Evolutionary conservation across 345 rosid genomes (phyloP).

Genomic region (Salix koriyanagi): DNA sequence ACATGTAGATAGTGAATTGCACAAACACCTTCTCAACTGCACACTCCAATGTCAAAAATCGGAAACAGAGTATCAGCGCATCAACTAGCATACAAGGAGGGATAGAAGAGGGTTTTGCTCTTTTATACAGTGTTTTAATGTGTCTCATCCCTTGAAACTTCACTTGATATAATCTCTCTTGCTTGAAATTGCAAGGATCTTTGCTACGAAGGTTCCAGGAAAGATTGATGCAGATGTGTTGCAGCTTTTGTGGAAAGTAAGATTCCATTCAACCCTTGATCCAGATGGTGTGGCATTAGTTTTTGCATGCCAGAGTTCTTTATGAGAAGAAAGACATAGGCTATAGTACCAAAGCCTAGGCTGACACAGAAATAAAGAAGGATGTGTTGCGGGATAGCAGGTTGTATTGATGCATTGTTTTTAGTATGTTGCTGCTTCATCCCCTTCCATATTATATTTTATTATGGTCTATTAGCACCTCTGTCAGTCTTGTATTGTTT

Average conservation of each 20-base stretch:
- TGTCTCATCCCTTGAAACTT: not conserved
- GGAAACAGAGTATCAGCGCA: not conserved
- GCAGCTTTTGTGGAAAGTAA: slow-evolving; percentile 93
- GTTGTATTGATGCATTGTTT: too few species aligned
- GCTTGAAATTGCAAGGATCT: slow-evolving; percentile 90
- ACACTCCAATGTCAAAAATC: not conserved
- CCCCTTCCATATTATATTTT: too few species aligned
- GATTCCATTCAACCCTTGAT: slow-evolving; percentile 9
- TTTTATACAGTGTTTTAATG: not conserved
- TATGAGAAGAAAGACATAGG: too few species aligned
- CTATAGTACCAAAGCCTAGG: too few species aligned
- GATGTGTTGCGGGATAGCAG: too few species aligned
- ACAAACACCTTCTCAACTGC: too few species aligned
- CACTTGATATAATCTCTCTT: slow-evolving; percentile 18
- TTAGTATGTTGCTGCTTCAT: too few species aligned
- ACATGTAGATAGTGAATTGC: not conserved
- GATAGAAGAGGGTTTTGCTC: not conserved
- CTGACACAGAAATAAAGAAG: too few species aligned
- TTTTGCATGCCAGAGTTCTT: too few species aligned
- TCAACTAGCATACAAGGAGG: not conserved
- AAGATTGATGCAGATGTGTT: slow-evolving; percentile 99
- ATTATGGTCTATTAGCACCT: too few species aligned
- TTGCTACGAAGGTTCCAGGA: slow-evolving; percentile 99
- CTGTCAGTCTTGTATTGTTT: too few species aligned
- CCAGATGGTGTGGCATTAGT: too few species aligned